Evolutionary conservation across 345 rosid genomes (phyloP).

Genomic region (Sisymbrium altissimum): DNA sequence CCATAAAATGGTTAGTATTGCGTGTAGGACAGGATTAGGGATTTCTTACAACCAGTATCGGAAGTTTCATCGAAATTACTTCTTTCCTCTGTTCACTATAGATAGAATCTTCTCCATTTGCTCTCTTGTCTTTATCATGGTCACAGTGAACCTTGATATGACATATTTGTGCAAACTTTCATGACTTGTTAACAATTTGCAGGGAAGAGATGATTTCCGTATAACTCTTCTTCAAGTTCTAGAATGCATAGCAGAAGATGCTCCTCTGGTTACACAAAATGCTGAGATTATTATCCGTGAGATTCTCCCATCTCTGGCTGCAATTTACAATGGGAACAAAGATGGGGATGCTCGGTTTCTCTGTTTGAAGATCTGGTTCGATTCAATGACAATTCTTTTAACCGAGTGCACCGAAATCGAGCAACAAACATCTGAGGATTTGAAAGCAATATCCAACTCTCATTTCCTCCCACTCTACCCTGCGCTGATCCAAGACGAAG

Average conservation of each 20-base stretch:
- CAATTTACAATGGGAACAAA: constrained; percentile 82
- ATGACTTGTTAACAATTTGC: constrained; percentile 17
- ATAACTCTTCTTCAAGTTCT: constrained; percentile 80
- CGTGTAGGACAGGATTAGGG: background rate
- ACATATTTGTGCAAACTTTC: background rate
- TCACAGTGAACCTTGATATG: background rate
- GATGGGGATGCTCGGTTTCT: constrained; percentile 91
- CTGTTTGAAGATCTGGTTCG: constrained; percentile 86
- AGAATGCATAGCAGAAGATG: constrained; percentile 75
- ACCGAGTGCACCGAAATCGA: constrained; percentile 54
- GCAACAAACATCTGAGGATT: constrained; percentile 49
- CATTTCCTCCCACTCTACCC: constrained; percentile 98
- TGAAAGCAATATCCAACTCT: constrained; percentile 67
- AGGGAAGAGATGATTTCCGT: constrained; percentile 97
- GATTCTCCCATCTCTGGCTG: constrained; percentile 79
- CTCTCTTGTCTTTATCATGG: background rate
- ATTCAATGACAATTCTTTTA: constrained; percentile 70
- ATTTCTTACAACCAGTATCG: background rate
- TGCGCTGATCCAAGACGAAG: constrained; percentile 86
- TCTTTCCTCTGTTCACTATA: background rate
- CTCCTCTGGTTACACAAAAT: constrained; percentile 54
- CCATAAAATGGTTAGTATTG: background rate
- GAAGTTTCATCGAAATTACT: background rate
- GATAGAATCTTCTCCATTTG: background rate
- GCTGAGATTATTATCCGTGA: constrained; percentile 50